phyloP scores from a whole-genome alignment of 2,329 filamentous ascomycete species.

The Fusarium sacchari region DNA sequence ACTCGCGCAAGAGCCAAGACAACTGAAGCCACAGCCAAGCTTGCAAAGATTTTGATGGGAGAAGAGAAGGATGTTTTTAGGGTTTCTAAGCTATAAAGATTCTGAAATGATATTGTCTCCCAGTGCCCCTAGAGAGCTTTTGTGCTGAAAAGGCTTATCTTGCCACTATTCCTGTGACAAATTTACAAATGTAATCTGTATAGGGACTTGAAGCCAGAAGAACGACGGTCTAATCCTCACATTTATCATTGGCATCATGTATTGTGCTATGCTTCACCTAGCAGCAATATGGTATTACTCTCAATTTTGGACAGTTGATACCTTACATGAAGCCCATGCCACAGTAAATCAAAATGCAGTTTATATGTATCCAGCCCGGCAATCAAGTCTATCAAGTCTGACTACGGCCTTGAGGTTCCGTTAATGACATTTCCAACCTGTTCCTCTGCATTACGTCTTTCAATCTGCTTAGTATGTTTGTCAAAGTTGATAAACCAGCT shows the following conservation, averaged over 20 bases:
- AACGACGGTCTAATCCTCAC: too few species aligned
- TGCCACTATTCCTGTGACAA: accelerated
- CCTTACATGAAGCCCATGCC: too few species aligned
- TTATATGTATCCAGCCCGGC: too few species aligned
- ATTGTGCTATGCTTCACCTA: too few species aligned
- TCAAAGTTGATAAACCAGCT: background rate
- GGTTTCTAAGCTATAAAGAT: background rate
- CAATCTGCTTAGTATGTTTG: background rate
- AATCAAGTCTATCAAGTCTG: background rate
- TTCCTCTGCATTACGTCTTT: background rate
- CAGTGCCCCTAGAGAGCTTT: background rate
- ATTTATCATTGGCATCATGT: too few species aligned
- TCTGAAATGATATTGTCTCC: background rate
- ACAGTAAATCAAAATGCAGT: too few species aligned
- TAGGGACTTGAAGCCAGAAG: too few species aligned
- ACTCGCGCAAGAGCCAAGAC: background rate
- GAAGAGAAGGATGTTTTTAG: accelerated
- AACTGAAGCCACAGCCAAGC: accelerated
- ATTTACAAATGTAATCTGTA: too few species aligned
- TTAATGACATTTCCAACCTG: background rate
- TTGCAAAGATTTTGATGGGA: background rate
- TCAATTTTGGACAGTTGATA: too few species aligned
- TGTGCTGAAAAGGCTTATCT: background rate
- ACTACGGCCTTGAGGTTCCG: background rate
- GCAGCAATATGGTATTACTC: too few species aligned